Percentiles rank a stretch among this genome's conserved stretches.
Evolutionary conservation across 1,139 yeast genomes (phyloP).

Genomic region (Geotrichum candidum): DNA sequence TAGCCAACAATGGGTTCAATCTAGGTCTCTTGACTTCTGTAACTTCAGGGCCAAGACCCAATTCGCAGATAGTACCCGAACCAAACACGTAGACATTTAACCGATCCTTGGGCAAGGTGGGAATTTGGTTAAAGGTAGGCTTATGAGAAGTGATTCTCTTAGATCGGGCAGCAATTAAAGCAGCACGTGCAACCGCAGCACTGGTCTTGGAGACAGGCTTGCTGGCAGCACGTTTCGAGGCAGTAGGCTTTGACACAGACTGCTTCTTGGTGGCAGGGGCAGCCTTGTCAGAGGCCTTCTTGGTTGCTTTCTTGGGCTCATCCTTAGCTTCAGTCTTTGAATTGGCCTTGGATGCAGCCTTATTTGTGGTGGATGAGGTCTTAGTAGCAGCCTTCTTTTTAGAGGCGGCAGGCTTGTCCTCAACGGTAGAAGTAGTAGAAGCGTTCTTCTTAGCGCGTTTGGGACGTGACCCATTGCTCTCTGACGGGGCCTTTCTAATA

Average conservation of each 20-base stretch:
- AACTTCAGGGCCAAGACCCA: conserved; percentile 89
- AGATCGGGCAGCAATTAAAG: conserved; percentile 8
- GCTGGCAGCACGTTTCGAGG: conserved; percentile 1
- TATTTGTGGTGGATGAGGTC: conserved; percentile 1
- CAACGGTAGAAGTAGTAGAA: conserved; percentile 13
- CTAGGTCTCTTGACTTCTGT: conserved; percentile 95
- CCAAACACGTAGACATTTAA: conserved; percentile 91
- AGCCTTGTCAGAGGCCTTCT: conserved; percentile 3
- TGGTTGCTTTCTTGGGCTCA: conserved; percentile 8
- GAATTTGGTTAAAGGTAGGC: conserved; percentile 23
- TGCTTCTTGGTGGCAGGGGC: neutral
- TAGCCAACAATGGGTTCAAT: conserved; percentile 65
- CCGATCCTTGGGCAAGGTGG: conserved; percentile 41
- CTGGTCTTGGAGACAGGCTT: conserved; percentile 3
- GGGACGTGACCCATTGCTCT: conserved; percentile 5
- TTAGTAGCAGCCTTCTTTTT: conserved; percentile 2
- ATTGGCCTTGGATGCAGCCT: neutral
- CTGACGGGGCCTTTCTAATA: neutral
- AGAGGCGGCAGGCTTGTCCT: conserved; percentile 5
- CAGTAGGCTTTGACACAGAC: neutral
- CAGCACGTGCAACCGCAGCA: conserved; percentile 10
- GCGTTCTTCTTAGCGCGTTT: conserved; percentile 14
- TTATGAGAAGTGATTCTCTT: conserved; percentile 5
- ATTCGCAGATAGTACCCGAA: conserved; percentile 93
- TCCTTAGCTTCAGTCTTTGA: neutral